A percentile compares a stretch with the other conserved stretches of the same genome.
Evolutionary conservation across 2,329 filamentous ascomycete genomes (phyloP).

Genomic region (Pseudogymnoascus sp.): DNA sequence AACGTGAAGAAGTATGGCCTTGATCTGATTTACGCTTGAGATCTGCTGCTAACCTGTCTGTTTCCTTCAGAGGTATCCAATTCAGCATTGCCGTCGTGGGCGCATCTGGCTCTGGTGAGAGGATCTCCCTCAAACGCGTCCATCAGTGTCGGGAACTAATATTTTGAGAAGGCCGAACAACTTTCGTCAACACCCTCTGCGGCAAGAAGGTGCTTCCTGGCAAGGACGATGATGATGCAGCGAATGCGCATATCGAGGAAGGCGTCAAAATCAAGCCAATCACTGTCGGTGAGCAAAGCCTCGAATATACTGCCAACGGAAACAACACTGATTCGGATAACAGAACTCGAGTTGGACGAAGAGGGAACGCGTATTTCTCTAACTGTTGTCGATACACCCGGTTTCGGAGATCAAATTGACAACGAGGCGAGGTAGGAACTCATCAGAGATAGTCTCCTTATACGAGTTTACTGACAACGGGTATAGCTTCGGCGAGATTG

Average conservation of each 20-base stretch:
- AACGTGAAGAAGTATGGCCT: constrained; percentile 64
- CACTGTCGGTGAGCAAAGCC: constrained; percentile 71
- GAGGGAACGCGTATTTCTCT: constrained; percentile 97
- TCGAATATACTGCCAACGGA: constrained; percentile 1
- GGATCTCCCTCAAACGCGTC: constrained; percentile 14
- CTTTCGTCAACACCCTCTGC: constrained; percentile 99
- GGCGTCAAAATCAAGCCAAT: constrained; percentile 98
- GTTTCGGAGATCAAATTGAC: constrained; percentile 98
- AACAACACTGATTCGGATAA: constrained; percentile 30
- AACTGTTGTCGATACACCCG: constrained; percentile 97
- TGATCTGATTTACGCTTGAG: not conserved
- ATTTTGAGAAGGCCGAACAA: constrained; percentile 70
- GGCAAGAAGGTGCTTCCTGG: constrained; percentile 84
- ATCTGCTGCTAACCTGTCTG: constrained; percentile 53
- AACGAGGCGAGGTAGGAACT: constrained; percentile 82
- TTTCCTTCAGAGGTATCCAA: constrained; percentile 64
- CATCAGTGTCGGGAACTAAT: constrained; percentile 15
- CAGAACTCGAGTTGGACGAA: constrained; percentile 92
- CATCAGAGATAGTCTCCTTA: constrained; percentile 8
- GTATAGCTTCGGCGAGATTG: constrained; percentile 87
- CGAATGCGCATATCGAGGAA: constrained; percentile 85
- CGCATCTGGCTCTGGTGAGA: constrained; percentile 92
- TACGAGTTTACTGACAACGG: constrained; percentile 27
- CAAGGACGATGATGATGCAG: constrained; percentile 89
- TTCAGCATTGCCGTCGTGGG: constrained; percentile 99